Conservation (phyloP, 768 basidiomycete species). For the Mycena vulgaris region DNA sequence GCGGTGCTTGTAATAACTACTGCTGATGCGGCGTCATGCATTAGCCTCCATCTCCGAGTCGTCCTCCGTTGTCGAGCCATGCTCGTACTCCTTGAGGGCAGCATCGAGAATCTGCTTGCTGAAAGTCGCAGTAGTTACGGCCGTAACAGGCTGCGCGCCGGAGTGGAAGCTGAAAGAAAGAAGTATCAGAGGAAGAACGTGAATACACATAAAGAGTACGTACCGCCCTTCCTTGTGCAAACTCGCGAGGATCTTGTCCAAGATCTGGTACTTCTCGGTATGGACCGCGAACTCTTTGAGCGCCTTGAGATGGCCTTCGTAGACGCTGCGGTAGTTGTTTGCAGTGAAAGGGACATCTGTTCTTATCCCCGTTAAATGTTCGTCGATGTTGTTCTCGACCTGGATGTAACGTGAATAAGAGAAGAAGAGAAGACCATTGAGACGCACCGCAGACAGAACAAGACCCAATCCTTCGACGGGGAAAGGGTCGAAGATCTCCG, state of each 20-base stretch:
- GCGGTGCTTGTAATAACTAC: too few species aligned
- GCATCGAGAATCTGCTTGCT: too few species aligned
- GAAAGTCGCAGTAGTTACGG: too few species aligned
- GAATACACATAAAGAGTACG: neutral
- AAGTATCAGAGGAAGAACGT: neutral
- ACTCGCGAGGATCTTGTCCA: slow-evolving; percentile 6
- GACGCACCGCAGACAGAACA: slow-evolving; percentile 24
- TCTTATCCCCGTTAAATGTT: neutral
- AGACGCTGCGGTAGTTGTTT: slow-evolving; percentile 7
- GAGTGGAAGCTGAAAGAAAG: slow-evolving; percentile 8
- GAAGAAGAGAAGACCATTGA: neutral
- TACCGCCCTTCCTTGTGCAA: slow-evolving; percentile 17
- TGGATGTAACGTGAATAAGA: neutral
- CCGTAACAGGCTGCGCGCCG: slow-evolving; percentile 5
- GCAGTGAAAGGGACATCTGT: slow-evolving; percentile 14
- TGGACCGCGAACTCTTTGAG: neutral
- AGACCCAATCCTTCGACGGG: slow-evolving; percentile 15
- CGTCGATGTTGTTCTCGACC: slow-evolving; percentile 11
- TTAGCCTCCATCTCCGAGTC: too few species aligned
- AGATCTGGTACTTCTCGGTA: neutral
- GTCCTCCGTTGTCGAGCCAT: too few species aligned
- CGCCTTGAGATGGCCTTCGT: neutral
- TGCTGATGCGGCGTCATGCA: too few species aligned
- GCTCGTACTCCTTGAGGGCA: too few species aligned
- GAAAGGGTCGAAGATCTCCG: slow-evolving; percentile 36